Conservation (phyloP, 2,329 filamentous ascomycete species). For the Diaporthe vexans region DNA sequence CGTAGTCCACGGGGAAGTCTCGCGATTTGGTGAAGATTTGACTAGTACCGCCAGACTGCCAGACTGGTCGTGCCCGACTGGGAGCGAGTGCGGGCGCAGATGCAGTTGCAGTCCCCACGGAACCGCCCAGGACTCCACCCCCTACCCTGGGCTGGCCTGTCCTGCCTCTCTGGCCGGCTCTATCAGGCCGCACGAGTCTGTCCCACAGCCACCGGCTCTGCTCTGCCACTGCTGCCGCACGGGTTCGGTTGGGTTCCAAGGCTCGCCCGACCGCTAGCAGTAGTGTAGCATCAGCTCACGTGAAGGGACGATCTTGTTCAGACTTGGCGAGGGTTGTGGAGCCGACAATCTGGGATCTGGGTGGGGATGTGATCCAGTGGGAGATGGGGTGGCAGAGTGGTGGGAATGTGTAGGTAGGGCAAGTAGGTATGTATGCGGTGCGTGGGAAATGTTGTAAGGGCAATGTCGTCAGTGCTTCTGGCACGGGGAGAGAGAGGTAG, state of each 20-base stretch:
- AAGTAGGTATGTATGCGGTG: background rate
- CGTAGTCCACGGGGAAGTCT: conserved; percentile 36
- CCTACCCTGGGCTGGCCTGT: conserved; percentile 33
- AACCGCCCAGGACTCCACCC: conserved; percentile 34
- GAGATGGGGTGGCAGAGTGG: background rate
- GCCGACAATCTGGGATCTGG: conserved; percentile 26
- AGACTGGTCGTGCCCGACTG: conserved; percentile 28
- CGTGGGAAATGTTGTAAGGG: conserved; percentile 17
- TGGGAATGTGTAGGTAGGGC: background rate
- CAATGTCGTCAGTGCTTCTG: conserved; percentile 37
- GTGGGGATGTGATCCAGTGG: conserved; percentile 6
- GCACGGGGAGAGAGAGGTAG: background rate
- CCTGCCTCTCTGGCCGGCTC: conserved; percentile 30
- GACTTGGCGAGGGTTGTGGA: conserved; percentile 27
- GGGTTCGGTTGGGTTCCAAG: conserved; percentile 37
- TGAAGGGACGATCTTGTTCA: conserved; percentile 31
- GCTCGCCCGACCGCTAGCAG: conserved; percentile 34
- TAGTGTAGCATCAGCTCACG: conserved; percentile 31
- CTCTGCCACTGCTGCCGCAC: conserved; percentile 10
- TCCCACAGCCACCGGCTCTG: conserved; percentile 35
- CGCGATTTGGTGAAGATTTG: conserved; percentile 33
- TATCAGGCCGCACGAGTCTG: conserved; percentile 19
- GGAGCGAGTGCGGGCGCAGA: conserved; percentile 11
- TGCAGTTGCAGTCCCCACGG: conserved; percentile 36
- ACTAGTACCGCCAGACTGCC: conserved; percentile 2